Evolutionary conservation across 1,284 basidiomycete genomes (phyloP).

Genomic region (Pyrrhoderma noxium): DNA sequence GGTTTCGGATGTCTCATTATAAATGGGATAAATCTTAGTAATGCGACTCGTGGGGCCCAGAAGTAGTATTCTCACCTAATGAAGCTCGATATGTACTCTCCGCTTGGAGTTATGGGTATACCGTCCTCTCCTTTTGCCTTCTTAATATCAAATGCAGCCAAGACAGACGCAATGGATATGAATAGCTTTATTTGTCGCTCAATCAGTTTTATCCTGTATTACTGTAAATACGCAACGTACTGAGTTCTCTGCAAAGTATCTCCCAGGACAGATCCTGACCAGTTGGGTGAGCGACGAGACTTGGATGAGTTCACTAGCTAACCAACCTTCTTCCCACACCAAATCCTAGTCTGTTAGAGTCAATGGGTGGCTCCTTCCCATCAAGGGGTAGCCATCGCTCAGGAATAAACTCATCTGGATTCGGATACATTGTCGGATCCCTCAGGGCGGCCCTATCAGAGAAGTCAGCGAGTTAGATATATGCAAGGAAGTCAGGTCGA

Average conservation of each 20-base stretch:
- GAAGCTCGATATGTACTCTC: conserved; percentile 1
- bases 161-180: conserved; percentile 6
- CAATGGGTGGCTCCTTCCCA: neutral
- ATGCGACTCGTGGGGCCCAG: too few relatives aligned
- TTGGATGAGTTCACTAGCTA: neutral
- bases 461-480: neutral
- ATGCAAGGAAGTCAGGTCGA: neutral
- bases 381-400: conserved; percentile 8
- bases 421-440: conserved; percentile 13
- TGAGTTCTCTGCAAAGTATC: conserved; percentile 10
- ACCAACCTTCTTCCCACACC: conserved; percentile 13
- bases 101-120: conserved; percentile 3
- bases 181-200: conserved; percentile 14
- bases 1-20: conserved; percentile 16
- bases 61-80: too few relatives aligned
- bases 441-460: conserved; percentile 12
- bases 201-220: too few relatives aligned
- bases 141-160: conserved; percentile 9
- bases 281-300: too few relatives aligned
- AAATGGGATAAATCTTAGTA: too few relatives aligned
- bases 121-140: conserved; percentile 11
- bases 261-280: conserved; percentile 13
- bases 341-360: conserved; percentile 4
- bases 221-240: too few relatives aligned
- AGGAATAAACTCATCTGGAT: conserved; percentile 17